Percentiles rank a stretch among this genome's conserved stretches.
Evolutionary conservation across 352 stramenopile genomes (phyloP).

Genomic region (Thraustotheca clavata): DNA sequence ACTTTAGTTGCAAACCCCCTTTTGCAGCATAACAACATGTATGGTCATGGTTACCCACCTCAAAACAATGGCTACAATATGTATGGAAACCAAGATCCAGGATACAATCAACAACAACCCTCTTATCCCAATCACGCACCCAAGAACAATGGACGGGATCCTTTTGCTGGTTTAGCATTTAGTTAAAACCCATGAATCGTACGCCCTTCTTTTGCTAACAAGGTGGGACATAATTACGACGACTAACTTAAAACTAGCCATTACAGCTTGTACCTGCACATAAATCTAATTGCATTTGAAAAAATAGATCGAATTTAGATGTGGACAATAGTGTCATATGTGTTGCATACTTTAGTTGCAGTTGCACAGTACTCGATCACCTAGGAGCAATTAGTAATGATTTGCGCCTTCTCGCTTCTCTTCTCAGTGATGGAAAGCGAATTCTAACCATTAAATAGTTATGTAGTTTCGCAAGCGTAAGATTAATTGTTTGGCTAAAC

Average conservation of each 20-base stretch:
- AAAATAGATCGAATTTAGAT: no score
- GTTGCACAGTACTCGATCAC: no score
- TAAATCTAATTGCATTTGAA: no score
- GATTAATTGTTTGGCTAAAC: no score
- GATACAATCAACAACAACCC: not conserved
- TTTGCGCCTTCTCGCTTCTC: no score
- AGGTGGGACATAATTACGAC: not conserved
- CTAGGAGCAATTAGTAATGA: no score
- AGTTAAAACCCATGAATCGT: conserved; percentile 1
- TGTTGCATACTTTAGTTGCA: no score
- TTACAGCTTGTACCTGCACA: not conserved
- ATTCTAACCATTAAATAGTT: no score
- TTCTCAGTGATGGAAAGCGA: no score
- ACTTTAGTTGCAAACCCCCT: conserved; percentile 20
- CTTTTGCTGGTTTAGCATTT: conserved; percentile 58
- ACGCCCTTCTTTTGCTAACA: not conserved
- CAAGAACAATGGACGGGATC: conserved; percentile 35
- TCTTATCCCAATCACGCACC: not conserved
- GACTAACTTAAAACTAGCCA: not conserved
- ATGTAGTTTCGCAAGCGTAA: no score
- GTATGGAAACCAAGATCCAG: not conserved
- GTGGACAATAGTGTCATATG: no score
- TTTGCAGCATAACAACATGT: not conserved
- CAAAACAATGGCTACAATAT: conserved; percentile 6
- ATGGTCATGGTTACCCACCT: not conserved